Conservation (phyloP, 768 basidiomycete genomes). For the Rhodotorula graminis region DNA sequence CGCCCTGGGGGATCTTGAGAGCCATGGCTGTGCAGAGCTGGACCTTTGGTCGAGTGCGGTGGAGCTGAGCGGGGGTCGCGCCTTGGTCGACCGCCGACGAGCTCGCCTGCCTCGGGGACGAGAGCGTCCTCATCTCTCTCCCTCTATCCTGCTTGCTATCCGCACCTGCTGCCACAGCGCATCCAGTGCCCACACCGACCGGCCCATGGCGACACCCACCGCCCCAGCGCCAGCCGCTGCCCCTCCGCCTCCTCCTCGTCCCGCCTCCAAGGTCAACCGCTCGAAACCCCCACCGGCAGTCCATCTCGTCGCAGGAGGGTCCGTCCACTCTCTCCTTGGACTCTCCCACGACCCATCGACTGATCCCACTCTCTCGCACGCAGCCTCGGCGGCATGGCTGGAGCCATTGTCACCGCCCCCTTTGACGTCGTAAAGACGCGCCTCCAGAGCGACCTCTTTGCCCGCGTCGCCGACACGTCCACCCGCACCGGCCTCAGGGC, state of each 20-base stretch:
- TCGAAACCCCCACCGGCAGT: slow-evolving; percentile 30
- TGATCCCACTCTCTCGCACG: neutral
- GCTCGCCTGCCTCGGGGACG: no score
- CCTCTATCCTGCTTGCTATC: no score
- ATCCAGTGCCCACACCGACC: no score
- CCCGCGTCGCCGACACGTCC: slow-evolving; percentile 33
- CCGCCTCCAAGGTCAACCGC: neutral
- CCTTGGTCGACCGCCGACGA: neutral
- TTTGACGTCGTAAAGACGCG: slow-evolving; percentile 99
- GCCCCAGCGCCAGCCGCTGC: slow-evolving; percentile 11
- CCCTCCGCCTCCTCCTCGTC: neutral
- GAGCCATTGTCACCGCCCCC: slow-evolving; percentile 90
- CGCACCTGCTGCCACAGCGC: no score
- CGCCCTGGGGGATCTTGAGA: slow-evolving; percentile 25
- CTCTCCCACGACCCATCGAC: neutral
- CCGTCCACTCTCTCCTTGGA: neutral
- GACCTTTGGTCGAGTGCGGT: neutral
- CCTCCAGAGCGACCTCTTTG: slow-evolving; percentile 72
- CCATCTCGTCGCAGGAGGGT: slow-evolving; percentile 44
- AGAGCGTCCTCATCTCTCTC: no score
- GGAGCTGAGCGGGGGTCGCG: neutral
- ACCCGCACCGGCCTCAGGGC: slow-evolving; percentile 48
- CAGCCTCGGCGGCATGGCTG: slow-evolving; percentile 95
- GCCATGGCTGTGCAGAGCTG: slow-evolving; percentile 5
- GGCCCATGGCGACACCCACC: slow-evolving; percentile 2